Evolutionary conservation across 352 stramenopile species (phyloP).

Genomic region (Pythium pyrilobum): DNA sequence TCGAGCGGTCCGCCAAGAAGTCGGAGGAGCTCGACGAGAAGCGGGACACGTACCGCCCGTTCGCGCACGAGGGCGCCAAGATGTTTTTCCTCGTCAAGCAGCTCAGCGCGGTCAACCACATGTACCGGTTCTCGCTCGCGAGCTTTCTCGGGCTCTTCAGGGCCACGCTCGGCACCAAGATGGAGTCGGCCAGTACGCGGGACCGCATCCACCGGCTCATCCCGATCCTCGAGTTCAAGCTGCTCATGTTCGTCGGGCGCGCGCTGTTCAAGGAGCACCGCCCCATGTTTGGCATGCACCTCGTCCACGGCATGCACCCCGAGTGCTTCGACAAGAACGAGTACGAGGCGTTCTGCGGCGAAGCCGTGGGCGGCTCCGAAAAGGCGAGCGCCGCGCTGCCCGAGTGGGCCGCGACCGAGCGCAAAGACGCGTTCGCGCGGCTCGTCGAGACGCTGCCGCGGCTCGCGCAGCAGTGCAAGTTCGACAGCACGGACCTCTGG

Average conservation of each 20-base stretch:
- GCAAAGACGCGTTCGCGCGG: constrained; percentile 77
- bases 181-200: constrained; percentile 68
- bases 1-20: constrained; percentile 88
- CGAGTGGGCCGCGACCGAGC: constrained; percentile 79
- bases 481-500: constrained; percentile 84
- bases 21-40: constrained; percentile 90
- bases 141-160: constrained; percentile 89
- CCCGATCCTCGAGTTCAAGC: constrained; percentile 82
- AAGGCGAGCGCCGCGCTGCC: constrained; percentile 31
- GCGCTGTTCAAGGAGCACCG: constrained; percentile 93
- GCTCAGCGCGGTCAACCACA: constrained; percentile 89
- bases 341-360: constrained; percentile 91
- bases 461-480: constrained; percentile 70
- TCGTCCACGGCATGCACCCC: constrained; percentile 91
- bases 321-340: constrained; percentile 92
- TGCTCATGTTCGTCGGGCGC: constrained; percentile 91
- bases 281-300: constrained; percentile 91
- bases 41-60: constrained; percentile 86
- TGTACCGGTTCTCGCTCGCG: constrained; percentile 94
- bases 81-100: constrained; percentile 94
- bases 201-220: constrained; percentile 82
- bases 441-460: constrained; percentile 73
- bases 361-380: constrained; percentile 41
- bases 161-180: constrained; percentile 71
- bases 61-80: constrained; percentile 84